phyloP scores from a whole-genome alignment of 805 yeast genomes.

The Zygosaccharomyces bisporus region DNA sequence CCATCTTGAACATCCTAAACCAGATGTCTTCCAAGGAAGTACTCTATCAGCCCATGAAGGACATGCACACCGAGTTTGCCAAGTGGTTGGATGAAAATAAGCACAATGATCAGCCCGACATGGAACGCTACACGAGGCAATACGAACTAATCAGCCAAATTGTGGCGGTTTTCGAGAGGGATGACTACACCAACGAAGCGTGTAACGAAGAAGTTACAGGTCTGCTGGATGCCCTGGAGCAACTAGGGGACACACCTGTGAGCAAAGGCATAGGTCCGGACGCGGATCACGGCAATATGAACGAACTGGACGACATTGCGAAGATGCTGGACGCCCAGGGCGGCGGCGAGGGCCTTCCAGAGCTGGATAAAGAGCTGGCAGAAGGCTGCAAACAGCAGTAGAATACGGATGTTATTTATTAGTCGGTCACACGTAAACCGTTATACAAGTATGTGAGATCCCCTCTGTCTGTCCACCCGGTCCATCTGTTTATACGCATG shows the following conservation, averaged over 20 bases:
- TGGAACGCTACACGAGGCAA: constrained; percentile 56
- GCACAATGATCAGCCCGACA: constrained; percentile 40
- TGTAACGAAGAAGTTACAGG: constrained; percentile 25
- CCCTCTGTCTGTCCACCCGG: no score
- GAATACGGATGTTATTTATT: constrained; percentile 1
- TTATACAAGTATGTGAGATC: not conserved
- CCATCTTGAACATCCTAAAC: constrained; percentile 69
- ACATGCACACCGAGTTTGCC: constrained; percentile 68
- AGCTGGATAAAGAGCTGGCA: constrained; percentile 29
- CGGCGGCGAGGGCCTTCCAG: constrained; percentile 21
- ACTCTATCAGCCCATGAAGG: constrained; percentile 83
- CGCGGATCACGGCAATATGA: constrained; percentile 11
- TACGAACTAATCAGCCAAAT: constrained; percentile 57
- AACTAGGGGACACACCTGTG: constrained; percentile 34
- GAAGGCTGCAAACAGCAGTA: constrained; percentile 34
- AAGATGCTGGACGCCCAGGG: constrained; percentile 29
- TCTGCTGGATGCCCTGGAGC: constrained; percentile 30
- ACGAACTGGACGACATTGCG: constrained; percentile 20
- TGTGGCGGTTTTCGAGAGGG: constrained; percentile 61
- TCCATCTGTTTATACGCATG: no score
- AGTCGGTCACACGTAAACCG: not conserved
- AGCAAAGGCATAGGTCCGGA: constrained; percentile 22
- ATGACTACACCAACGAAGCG: constrained; percentile 42
- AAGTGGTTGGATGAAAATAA: constrained; percentile 59
- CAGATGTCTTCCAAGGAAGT: constrained; percentile 83